Evolutionary conservation across 2,329 filamentous ascomycete genomes (phyloP), one percentile per base, ranked within the genome.

Genomic region (Tolypocladium paradoxum): DNA sequence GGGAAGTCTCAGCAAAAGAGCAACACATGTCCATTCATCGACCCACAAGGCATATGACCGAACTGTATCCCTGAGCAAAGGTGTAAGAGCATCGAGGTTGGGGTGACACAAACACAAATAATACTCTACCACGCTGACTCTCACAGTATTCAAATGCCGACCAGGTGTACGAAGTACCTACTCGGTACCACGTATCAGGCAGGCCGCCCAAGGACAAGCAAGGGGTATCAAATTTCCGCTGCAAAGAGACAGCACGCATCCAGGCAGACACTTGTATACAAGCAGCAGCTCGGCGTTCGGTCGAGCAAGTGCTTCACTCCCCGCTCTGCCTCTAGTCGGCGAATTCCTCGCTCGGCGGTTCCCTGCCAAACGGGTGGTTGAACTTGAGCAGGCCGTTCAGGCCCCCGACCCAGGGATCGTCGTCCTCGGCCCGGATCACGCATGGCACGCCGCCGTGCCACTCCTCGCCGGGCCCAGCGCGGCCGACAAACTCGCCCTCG

Each of bases 321-420:
- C 14, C 9, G 24, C 24, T 20, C 27, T 20, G 43, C 22, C 49
- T 14, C 59, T 62, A 67, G 47, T 65, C 63, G 43, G 58, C 50
- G 50, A 54, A 31, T 20, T 68, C 65, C 48, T 68, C 65, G 4
- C 60, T 65, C 2, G 60, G 56, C 22, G 66, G 62, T 33, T 69
- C 68, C 55, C 68, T 60, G 31, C 93, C 93, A 75, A 97, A 97
- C 0, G 92, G 91, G 71, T 96, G 89, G 68, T 99, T 99, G 68
- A 97, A 99, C 73, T 99, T 99, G 61, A 99, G 72, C 63, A 97
- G 67, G 11, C 90, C 89, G 65, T 96, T 99, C 64, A 99, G 70
- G 0, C 93, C 92, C 1, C 92, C 92, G 2, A 99, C 92, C 93
- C 93, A 99, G 20, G 92, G 90, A 68, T 97, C 92, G 62, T 96